These are phyloP conservation scores for Rugonectria rugulosa DNA, from an alignment of 2,329 filamentous ascomycete genomes.

Conservation along the genomic window DNA sequence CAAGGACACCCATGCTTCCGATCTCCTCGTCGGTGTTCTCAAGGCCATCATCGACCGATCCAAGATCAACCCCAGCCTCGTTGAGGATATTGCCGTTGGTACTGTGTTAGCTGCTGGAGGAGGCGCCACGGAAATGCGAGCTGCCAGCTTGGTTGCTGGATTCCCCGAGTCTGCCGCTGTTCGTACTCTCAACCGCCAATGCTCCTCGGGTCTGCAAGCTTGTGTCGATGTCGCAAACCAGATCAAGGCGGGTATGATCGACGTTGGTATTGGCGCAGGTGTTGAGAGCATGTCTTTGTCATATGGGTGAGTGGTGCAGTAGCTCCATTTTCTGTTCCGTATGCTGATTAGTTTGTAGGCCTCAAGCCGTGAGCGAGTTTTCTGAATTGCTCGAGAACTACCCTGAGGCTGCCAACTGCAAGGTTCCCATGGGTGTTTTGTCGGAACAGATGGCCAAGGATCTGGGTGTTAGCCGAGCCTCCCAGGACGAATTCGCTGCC, in stretches of 20 bases:
- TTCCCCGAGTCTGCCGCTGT: constrained; percentile 88
- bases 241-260: constrained; percentile 91
- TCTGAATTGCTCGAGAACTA: constrained; percentile 85
- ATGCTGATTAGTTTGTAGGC: constrained; percentile 54
- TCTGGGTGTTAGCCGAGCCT: constrained; percentile 71
- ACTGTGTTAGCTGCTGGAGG: constrained; percentile 91
- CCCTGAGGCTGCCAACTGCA: constrained; percentile 90
- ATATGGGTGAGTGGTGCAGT: constrained; percentile 72
- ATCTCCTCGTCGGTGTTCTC: constrained; percentile 85
- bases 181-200: constrained; percentile 90
- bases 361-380: constrained; percentile 89
- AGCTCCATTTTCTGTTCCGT: not conserved
- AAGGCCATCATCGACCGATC: constrained; percentile 84
- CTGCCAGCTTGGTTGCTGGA: constrained; percentile 87
- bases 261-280: constrained; percentile 90
- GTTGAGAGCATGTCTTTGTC: constrained; percentile 96
- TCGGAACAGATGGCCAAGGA: constrained; percentile 96
- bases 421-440: constrained; percentile 93
- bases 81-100: constrained; percentile 93
- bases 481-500: constrained; percentile 95
- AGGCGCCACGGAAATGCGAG: constrained; percentile 96
- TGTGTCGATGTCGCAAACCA: constrained; percentile 94
- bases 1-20: constrained; percentile 90
- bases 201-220: constrained; percentile 90
- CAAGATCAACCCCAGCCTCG: constrained; percentile 83